phyloP scores from a whole-genome alignment of 345 rosid species.

The Brassica carinata region DNA sequence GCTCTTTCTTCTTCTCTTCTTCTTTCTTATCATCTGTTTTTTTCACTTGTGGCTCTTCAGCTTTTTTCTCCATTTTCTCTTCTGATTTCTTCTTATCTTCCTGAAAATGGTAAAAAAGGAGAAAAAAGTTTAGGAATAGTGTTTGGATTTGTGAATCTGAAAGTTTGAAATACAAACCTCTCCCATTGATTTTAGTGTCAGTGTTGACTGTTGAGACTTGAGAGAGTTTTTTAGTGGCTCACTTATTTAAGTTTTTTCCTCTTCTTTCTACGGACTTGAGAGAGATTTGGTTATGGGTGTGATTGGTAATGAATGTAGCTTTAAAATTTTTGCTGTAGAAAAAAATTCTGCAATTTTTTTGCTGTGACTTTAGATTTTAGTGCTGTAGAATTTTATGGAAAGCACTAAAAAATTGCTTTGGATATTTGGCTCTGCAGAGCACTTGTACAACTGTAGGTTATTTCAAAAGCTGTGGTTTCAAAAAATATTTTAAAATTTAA shows the following conservation, averaged over 20 bases:
- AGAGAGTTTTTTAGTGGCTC: slow-evolving; percentile 30
- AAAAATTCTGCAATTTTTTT: too few species aligned
- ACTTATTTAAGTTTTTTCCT: slow-evolving; percentile 18
- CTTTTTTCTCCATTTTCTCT: slow-evolving; percentile 33
- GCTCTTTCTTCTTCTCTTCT: slow-evolving; percentile 47
- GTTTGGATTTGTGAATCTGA: slow-evolving; percentile 18
- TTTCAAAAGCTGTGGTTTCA: too few species aligned
- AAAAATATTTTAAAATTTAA: too few species aligned
- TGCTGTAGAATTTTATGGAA: too few species aligned
- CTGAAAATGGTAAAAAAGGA: not conserved
- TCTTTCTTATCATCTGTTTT: slow-evolving; percentile 55
- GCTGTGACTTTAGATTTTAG: too few species aligned
- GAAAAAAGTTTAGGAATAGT: not conserved
- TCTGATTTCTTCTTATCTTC: slow-evolving; percentile 28
- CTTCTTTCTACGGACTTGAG: slow-evolving; percentile 18
- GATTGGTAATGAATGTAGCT: too few species aligned
- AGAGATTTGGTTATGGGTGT: slow-evolving; percentile 12
- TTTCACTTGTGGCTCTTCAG: slow-evolving; percentile 61
- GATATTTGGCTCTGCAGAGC: too few species aligned
- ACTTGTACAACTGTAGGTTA: too few species aligned
- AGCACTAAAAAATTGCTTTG: too few species aligned
- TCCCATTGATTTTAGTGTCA: slow-evolving; percentile 57
- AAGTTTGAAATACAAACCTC: slow-evolving; percentile 50
- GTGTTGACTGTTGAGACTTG: slow-evolving; percentile 13
- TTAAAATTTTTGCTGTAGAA: too few species aligned